Evolutionary conservation across 2,329 filamentous ascomycete species (phyloP).

Genomic region (Exserohilum rostratum): DNA sequence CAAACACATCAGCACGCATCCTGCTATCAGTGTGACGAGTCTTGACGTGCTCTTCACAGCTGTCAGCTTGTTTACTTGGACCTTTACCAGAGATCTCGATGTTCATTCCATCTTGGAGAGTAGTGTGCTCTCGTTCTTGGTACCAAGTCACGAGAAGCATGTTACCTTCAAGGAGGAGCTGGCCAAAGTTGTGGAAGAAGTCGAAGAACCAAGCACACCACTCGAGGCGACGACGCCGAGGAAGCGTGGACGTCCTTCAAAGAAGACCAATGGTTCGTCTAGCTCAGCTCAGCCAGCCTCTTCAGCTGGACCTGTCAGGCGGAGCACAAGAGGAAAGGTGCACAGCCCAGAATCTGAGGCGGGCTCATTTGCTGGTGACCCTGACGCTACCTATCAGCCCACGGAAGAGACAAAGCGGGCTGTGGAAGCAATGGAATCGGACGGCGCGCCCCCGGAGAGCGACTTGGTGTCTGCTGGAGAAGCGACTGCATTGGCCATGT

Average conservation of each 20-base stretch:
- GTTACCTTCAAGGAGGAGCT: slow-evolving; percentile 29
- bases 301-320: slow-evolving; percentile 20
- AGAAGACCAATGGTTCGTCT: slow-evolving; percentile 28
- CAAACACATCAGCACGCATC: slow-evolving; percentile 62
- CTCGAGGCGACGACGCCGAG: slow-evolving; percentile 25
- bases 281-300: slow-evolving; percentile 10
- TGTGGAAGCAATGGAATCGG: slow-evolving; percentile 36
- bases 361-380: slow-evolving; percentile 24
- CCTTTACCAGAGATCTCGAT: slow-evolving; percentile 60
- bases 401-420: slow-evolving; percentile 25
- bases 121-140: slow-evolving; percentile 39
- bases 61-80: slow-evolving; percentile 63
- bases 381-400: slow-evolving; percentile 38
- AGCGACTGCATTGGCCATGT: slow-evolving; percentile 44
- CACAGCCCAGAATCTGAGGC: slow-evolving; percentile 26
- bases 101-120: slow-evolving; percentile 56
- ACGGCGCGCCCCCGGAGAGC: slow-evolving; percentile 32
- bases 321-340: slow-evolving; percentile 26
- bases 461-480: slow-evolving; percentile 43
- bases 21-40: slow-evolving; percentile 62
- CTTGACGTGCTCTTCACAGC: slow-evolving; percentile 65
- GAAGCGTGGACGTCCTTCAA: slow-evolving; percentile 37
- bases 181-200: slow-evolving; percentile 13
- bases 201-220: slow-evolving; percentile 7
- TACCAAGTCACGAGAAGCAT: slow-evolving; percentile 36